These are phyloP conservation scores for Russula vinacea DNA, from an alignment of 768 basidiomycete species.

Conservation along the genomic window DNA sequence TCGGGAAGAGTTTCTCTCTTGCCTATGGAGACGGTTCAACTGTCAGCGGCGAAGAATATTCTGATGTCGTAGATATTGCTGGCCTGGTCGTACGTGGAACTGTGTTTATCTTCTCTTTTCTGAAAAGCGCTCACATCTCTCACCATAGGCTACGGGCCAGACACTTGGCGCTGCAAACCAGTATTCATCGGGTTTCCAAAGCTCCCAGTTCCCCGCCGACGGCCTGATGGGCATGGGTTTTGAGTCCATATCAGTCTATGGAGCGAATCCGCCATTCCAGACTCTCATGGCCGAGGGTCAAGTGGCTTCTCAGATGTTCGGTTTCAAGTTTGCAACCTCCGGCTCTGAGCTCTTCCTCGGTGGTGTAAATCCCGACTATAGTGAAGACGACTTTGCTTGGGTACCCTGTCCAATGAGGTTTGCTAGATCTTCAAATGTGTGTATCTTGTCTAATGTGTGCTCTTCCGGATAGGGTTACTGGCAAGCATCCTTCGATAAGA, in stretches of 20 bases:
- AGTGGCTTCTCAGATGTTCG: slow-evolving; percentile 42
- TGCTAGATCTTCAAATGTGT: neutral
- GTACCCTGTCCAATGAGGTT: slow-evolving; percentile 8
- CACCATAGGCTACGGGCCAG: slow-evolving; percentile 37
- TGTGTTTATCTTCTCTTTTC: too few relatives aligned
- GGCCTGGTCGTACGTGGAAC: slow-evolving; percentile 30
- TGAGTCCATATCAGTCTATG: slow-evolving; percentile 32
- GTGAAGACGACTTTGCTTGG: slow-evolving; percentile 11
- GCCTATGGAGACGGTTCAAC: slow-evolving; percentile 42
- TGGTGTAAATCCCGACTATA: slow-evolving; percentile 1
- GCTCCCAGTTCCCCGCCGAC: slow-evolving; percentile 37
- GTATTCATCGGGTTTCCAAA: slow-evolving; percentile 38
- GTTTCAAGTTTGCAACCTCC: slow-evolving; percentile 45
- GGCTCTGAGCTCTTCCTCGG: slow-evolving; percentile 30
- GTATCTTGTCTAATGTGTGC: neutral
- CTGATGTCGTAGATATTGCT: slow-evolving; percentile 43
- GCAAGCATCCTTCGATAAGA: slow-evolving; percentile 25
- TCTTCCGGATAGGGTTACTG: slow-evolving; percentile 26
- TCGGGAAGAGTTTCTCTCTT: slow-evolving; percentile 35
- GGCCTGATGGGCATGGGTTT: slow-evolving; percentile 46
- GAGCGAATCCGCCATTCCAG: slow-evolving; percentile 36
- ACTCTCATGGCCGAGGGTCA: slow-evolving; percentile 41
- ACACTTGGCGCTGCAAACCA: slow-evolving; percentile 44
- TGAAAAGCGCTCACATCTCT: neutral
- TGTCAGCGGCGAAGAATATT: slow-evolving; percentile 42